These are phyloP conservation scores for Gloeopeniophorella convolvens DNA, from an alignment of 768 basidiomycete species.

Conservation along the genomic window DNA sequence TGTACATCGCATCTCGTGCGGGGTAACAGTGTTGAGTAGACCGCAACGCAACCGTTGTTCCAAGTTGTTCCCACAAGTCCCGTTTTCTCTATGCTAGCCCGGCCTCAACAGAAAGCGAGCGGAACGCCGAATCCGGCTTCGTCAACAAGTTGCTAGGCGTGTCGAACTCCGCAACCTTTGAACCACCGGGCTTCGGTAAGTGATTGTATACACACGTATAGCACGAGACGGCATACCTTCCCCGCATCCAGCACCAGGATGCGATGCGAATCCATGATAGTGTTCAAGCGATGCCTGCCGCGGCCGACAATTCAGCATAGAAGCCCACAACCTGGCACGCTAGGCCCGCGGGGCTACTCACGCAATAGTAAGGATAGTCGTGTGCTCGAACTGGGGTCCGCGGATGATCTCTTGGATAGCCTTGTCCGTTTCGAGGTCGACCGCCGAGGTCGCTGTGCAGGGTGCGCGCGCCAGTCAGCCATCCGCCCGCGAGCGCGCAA, in stretches of 20 bases:
- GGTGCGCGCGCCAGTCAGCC: too few relatives aligned
- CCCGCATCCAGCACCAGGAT: conserved; percentile 81
- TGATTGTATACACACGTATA: neutral
- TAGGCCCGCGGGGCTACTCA: too few relatives aligned
- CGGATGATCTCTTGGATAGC: conserved; percentile 85
- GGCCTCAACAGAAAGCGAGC: conserved; percentile 59
- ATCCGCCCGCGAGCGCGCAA: neutral
- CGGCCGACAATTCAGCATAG: neutral
- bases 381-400: conserved; percentile 67
- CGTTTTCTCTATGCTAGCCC: conserved; percentile 33
- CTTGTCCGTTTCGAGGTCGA: conserved; percentile 85
- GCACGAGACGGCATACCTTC: conserved; percentile 34
- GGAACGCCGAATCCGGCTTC: conserved; percentile 51
- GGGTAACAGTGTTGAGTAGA: too few relatives aligned
- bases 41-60: too few relatives aligned
- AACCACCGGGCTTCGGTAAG: neutral
- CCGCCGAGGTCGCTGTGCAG: conserved; percentile 69
- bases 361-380: conserved; percentile 86
- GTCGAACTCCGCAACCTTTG: conserved; percentile 72
- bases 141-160: conserved; percentile 56
- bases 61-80: too few relatives aligned
- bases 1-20: too few relatives aligned
- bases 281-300: conserved; percentile 69
- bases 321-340: neutral
- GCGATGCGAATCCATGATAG: conserved; percentile 74